Evolutionary conservation across 768 basidiomycete genomes (phyloP), one percentile per base, ranked within the genome.

Genomic region (Kwoniella newhampshirensis): DNA sequence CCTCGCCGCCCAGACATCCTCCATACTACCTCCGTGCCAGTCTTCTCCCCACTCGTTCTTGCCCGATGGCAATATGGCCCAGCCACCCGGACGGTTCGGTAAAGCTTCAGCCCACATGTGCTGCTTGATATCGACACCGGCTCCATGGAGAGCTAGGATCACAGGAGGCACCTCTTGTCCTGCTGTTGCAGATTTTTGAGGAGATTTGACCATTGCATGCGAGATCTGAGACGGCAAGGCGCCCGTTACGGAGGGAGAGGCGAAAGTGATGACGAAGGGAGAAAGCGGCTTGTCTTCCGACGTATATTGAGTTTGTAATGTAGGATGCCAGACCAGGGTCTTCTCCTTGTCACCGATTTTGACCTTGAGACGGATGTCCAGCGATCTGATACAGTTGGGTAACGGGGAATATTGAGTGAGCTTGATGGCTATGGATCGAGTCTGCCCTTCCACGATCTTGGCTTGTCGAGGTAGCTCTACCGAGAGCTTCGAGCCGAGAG

Each of bases 31-130:
- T 0, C 91, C 92, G 66, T 90, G 92, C 91, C 91, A 94, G 74
- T 96, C 92, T 41, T 92, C 80, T 0, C 91, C 91, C 91, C 91
- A 94, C 25, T 86, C 82, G 1, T 87, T 91, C 49, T 86, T 79
- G 0, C 92, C 91, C n/a, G 84, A 82, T 0, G 91, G 88, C n/a
- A 87, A 77, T 18, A 93, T 77, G 9, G 87, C 77, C 92, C 92
- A 96, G 53, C 83, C 85, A 6, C 77, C 76, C 23, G 78, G 65
- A 54, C 85, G 84, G 5, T 79, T 78, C 1, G 85, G 82, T 12
- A 92, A 75, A 0, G 87, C 81, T 15, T 84, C 80, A 0, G 78
- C 70, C 87, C 87, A 91, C 57, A 86, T 84, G 0, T 80, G 62
- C 25, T 78, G 70, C 1, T 47, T 42, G 7, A 89, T 81, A 58